phyloP scores from a whole-genome alignment of 1,284 basidiomycete genomes.

The Cutaneotrichosporon mucoides region DNA sequence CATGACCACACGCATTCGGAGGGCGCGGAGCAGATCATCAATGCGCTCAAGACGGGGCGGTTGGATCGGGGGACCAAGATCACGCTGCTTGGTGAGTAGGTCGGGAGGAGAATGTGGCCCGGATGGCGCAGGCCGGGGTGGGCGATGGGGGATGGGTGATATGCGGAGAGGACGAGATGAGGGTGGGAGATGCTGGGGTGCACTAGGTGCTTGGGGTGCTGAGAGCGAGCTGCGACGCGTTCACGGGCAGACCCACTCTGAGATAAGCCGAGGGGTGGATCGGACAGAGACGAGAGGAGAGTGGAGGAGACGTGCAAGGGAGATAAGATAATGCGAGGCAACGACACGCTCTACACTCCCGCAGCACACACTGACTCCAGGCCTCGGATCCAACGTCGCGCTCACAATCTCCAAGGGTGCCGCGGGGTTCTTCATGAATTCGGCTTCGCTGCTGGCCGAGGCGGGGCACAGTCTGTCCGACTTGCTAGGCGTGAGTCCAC shows the following conservation, averaged over 20 bases:
- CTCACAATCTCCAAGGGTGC: slow-evolving; percentile 78
- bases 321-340: too few relatives aligned
- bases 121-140: too few relatives aligned
- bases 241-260: too few relatives aligned
- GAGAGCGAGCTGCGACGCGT: too few relatives aligned
- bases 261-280: too few relatives aligned
- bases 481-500: slow-evolving; percentile 43
- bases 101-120: not conserved
- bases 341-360: too few relatives aligned
- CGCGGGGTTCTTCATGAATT: slow-evolving; percentile 78
- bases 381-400: slow-evolving; percentile 77
- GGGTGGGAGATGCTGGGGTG: too few relatives aligned
- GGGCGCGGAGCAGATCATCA: slow-evolving; percentile 66
- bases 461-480: slow-evolving; percentile 91
- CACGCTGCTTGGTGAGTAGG: slow-evolving; percentile 59
- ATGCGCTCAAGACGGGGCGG: slow-evolving; percentile 59
- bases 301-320: too few relatives aligned
- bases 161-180: too few relatives aligned
- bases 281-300: too few relatives aligned
- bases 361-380: slow-evolving; percentile 40
- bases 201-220: too few relatives aligned
- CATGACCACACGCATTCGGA: slow-evolving; percentile 58
- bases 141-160: not conserved
- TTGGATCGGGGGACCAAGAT: slow-evolving; percentile 78
- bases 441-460: slow-evolving; percentile 86